Base-by-base conservation (phyloP, 352 stramenopile species). In the Globisporangium barbulae region DNA sequence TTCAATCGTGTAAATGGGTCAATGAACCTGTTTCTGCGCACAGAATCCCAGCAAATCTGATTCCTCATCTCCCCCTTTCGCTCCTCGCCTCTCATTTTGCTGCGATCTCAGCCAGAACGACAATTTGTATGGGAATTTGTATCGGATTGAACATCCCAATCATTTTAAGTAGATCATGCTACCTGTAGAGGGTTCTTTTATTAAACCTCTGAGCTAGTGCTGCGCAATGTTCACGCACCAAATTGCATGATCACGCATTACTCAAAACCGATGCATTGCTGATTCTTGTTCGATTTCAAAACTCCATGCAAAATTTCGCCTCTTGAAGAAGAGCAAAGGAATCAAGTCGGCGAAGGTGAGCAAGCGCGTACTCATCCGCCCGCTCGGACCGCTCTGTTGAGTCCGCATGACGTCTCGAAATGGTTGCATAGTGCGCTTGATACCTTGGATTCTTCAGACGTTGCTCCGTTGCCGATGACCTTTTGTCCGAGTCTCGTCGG, bases 41-140 rank as follows among this genome's bases (percentile, higher is more conserved):
- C 22, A 55, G 28, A 19, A 39, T 55, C 15, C 49, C 25, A 41
- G n/a, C 19, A 25, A 4, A 52, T 61, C 55, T 61, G 55, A 61
- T 61, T 61, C 55, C 45, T 54, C 58, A 56, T 54, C 44, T 44
- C 41, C 56, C 30, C 48, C 58, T 37, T 44, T 63, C 57, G 30
- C 44, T 28, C 57, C 33, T 22, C 39, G 39, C 55, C n/a, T 52
- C 42, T 53, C 37, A 39, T 25, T 53, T 17, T 37, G 21, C n/a
- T 42, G 30, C 19, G 15, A 58, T 58, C 52, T 58, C 52, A 45
- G 31, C 19, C 49, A 22, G 17, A 9, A 33, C 1, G 13, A n/a
- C 1, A n/a, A n/a, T 41, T 55, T 55, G 5, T 41, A 41, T 15
- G 2, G 8, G 8, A 39, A 7, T 55, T 55, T 55, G 49, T 55